Conservation (phyloP, 768 basidiomycete genomes). For the Trametopsis cervina region DNA sequence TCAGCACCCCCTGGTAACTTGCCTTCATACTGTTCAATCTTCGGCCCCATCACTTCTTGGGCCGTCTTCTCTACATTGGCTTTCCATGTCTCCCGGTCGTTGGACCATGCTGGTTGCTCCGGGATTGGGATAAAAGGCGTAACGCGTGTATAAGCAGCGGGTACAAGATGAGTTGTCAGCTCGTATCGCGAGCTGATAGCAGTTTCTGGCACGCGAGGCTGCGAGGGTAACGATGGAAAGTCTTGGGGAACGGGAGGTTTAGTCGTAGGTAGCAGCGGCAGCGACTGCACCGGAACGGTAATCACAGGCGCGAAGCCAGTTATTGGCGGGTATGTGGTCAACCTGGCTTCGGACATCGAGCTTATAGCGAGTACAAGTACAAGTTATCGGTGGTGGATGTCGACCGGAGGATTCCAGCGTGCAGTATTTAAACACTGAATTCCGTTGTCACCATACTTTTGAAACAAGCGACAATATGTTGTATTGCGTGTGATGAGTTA, state of each 20-base stretch:
- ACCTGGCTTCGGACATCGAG: not conserved
- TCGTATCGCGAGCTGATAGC: conserved; percentile 25
- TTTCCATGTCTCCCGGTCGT: conserved; percentile 27
- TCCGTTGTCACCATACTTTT: too few species aligned
- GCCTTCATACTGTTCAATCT: conserved; percentile 24
- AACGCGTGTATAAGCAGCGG: conserved; percentile 44
- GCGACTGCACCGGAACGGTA: conserved; percentile 5
- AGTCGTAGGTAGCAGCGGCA: not conserved
- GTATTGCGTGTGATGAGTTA: too few species aligned
- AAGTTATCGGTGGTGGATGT: too few species aligned
- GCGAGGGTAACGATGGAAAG: conserved; percentile 34
- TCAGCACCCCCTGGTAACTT: conserved; percentile 11
- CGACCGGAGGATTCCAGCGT: too few species aligned
- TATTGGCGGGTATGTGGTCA: conserved; percentile 1
- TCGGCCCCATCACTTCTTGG: conserved; percentile 24
- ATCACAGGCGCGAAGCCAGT: not conserved
- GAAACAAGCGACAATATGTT: too few species aligned
- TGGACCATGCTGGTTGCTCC: conserved; percentile 20
- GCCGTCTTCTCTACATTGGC: conserved; percentile 20
- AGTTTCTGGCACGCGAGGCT: conserved; percentile 23
- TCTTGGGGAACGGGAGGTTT: conserved; percentile 19
- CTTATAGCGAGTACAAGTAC: too few species aligned
- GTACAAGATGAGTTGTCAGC: conserved; percentile 48
- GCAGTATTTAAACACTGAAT: too few species aligned
- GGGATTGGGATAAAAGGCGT: conserved; percentile 36